Conservation (phyloP, 306 rosid genomes). For the Datisca glomerata region DNA sequence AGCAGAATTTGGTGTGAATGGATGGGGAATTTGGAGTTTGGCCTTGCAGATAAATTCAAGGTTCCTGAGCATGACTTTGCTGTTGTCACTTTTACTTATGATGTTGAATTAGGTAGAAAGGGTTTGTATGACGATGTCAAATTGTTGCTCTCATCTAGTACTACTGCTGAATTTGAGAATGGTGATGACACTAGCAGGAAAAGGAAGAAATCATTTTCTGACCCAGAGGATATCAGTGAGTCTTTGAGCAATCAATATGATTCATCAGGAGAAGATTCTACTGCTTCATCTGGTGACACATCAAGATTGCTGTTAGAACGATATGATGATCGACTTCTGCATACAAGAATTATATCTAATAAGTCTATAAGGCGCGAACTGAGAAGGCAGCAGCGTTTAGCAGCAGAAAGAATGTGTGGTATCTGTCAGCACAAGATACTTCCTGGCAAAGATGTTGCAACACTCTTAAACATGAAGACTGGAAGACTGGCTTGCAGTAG, state of each 20-base stretch:
- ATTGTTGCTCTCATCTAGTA: constrained; percentile 32
- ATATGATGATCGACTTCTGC: constrained; percentile 41
- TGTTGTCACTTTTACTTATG: constrained; percentile 47
- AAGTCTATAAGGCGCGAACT: constrained; percentile 62
- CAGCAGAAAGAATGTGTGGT: constrained; percentile 72
- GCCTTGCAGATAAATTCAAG: constrained; percentile 13
- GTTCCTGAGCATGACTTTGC: constrained; percentile 54
- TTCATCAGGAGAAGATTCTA: constrained; percentile 51
- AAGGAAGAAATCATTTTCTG: constrained; percentile 52
- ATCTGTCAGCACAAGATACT: constrained; percentile 91
- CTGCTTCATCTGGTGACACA: constrained; percentile 28
- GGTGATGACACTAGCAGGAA: constrained; percentile 21
- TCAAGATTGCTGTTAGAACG: constrained; percentile 30
- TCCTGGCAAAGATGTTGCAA: constrained; percentile 87
- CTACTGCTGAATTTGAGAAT: constrained; percentile 26
- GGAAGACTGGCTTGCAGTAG: constrained; percentile 74
- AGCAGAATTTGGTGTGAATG: constrained; percentile 92
- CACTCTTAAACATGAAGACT: constrained; percentile 65
- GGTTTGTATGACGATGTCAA: constrained; percentile 44
- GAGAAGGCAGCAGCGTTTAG: constrained; percentile 62
- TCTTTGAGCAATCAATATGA: constrained; percentile 41
- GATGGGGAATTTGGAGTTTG: constrained; percentile 43
- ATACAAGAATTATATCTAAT: constrained; percentile 38
- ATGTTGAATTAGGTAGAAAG: constrained; percentile 53
- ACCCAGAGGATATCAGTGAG: constrained; percentile 38